Conservation (phyloP, 306 rosid species). For the Datisca glomerata region DNA sequence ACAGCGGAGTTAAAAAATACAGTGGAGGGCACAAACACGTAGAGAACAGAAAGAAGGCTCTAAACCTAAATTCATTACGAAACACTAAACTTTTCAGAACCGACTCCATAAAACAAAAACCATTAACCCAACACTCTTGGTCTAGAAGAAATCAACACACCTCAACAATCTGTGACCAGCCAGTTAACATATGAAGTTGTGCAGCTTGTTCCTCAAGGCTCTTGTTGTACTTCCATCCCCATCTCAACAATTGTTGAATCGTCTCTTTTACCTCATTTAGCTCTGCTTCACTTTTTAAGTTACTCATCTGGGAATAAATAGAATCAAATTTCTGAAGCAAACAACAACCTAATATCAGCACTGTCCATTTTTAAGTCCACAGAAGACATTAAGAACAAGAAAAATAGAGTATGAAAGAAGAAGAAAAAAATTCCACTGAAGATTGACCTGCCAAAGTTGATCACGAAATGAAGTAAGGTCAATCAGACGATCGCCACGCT, state of each 20-base stretch:
- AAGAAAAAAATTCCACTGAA: no score
- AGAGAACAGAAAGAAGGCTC: neutral
- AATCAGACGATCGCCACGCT: constrained; percentile 90
- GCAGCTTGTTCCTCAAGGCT: constrained; percentile 99
- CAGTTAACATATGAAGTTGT: constrained; percentile 90
- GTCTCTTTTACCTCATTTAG: constrained; percentile 57
- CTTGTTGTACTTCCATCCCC: constrained; percentile 98
- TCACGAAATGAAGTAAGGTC: constrained; percentile 74
- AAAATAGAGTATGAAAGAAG: no score
- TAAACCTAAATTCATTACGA: no score
- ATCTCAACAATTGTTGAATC: constrained; percentile 83
- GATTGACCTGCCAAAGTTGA: constrained; percentile 98
- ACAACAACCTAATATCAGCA: constrained; percentile 12
- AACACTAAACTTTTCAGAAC: no score
- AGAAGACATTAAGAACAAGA: no score
- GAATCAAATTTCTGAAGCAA: constrained; percentile 62
- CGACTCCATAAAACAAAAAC: no score
- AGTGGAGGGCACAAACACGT: neutral
- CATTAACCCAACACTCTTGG: no score
- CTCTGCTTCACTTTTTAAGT: constrained; percentile 62
- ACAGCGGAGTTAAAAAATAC: constrained; percentile 1
- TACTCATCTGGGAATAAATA: constrained; percentile 42
- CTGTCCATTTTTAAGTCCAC: no score
- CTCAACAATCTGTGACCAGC: constrained; percentile 98
- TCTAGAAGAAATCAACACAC: constrained; percentile 26